Conservation (phyloP, 1,284 basidiomycete genomes). For the Kwoniella shivajii region DNA sequence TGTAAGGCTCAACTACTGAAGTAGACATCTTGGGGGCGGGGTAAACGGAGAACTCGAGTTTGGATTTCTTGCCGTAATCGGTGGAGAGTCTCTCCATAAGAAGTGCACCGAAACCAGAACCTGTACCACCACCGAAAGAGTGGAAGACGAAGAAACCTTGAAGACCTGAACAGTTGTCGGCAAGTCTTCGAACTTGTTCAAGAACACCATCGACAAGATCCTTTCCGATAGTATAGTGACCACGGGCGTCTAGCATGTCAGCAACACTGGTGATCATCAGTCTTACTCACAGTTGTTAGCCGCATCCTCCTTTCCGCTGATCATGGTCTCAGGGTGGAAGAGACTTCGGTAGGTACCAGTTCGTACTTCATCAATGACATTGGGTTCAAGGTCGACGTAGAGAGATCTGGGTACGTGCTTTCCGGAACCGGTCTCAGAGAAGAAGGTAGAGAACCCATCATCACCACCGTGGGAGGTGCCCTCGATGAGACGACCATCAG, state of each 20-base stretch:
- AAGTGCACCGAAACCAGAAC: constrained; percentile 98
- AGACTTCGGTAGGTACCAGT: constrained; percentile 90
- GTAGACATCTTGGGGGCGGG: constrained; percentile 91
- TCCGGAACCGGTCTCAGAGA: constrained; percentile 70
- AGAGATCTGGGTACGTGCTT: constrained; percentile 98
- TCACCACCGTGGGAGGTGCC: constrained; percentile 74
- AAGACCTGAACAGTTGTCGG: constrained; percentile 96
- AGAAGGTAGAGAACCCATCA: constrained; percentile 86
- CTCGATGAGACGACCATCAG: constrained; percentile 84
- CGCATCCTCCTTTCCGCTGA: constrained; percentile 98
- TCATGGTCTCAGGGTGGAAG: constrained; percentile 99
- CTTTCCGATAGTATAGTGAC: constrained; percentile 97
- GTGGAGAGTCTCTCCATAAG: constrained; percentile 92
- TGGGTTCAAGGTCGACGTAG: constrained; percentile 95
- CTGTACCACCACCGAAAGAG: constrained; percentile 99
- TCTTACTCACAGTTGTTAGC: constrained; percentile 89
- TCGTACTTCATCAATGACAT: constrained; percentile 95
- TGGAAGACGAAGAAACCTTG: constrained; percentile 99
- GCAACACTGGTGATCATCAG: neutral
- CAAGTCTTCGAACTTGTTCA: constrained; percentile 93
- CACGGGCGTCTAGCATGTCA: constrained; percentile 75
- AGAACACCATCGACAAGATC: constrained; percentile 87
- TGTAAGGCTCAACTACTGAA: constrained; percentile 99
- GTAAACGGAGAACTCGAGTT: constrained; percentile 98
- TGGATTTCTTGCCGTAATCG: constrained; percentile 99